phyloP scores from a whole-genome alignment of 2,329 filamentous ascomycete genomes.

The Trichoderma aggressivum region DNA sequence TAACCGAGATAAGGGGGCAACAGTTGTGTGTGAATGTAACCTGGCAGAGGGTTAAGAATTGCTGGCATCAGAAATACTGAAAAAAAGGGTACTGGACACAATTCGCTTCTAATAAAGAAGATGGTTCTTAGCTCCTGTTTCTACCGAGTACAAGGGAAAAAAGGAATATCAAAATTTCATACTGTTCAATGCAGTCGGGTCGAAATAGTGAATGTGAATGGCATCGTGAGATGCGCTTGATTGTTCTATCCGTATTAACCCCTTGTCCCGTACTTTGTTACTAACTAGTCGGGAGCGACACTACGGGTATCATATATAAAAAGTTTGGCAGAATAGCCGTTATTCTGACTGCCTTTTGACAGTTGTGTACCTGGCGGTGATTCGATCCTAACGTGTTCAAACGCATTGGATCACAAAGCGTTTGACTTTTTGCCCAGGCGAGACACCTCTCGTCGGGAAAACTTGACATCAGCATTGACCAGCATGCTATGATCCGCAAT shows the following conservation, averaged over 20 bases:
- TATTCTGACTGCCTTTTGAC: background rate
- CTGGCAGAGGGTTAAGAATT: conserved; percentile 10
- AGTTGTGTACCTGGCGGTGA: background rate
- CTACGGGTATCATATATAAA: background rate
- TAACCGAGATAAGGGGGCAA: conserved; percentile 11
- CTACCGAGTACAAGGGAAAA: conserved; percentile 12
- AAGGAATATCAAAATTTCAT: conserved; percentile 13
- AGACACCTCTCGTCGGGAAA: conserved; percentile 52
- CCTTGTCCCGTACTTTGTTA: too few relatives aligned
- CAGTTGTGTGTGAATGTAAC: conserved; percentile 1
- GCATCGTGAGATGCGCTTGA: background rate
- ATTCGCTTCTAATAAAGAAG: conserved; percentile 17
- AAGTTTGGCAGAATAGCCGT: background rate
- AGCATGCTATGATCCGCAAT: conserved; percentile 63
- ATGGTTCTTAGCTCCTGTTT: conserved; percentile 15
- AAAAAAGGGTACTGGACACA: conserved; percentile 16
- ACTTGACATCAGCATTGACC: conserved; percentile 55
- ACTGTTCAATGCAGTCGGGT: background rate
- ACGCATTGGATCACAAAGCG: background rate
- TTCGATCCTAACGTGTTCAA: background rate
- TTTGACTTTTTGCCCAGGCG: conserved; percentile 38
- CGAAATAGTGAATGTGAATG: background rate
- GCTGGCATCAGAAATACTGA: conserved; percentile 12
- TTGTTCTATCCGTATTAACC: background rate
- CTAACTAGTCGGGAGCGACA: background rate